Percentiles rank a stretch among this genome's conserved stretches.
Conservation (phyloP, 805 yeast genomes). For the Saturnispora diversa region DNA sequence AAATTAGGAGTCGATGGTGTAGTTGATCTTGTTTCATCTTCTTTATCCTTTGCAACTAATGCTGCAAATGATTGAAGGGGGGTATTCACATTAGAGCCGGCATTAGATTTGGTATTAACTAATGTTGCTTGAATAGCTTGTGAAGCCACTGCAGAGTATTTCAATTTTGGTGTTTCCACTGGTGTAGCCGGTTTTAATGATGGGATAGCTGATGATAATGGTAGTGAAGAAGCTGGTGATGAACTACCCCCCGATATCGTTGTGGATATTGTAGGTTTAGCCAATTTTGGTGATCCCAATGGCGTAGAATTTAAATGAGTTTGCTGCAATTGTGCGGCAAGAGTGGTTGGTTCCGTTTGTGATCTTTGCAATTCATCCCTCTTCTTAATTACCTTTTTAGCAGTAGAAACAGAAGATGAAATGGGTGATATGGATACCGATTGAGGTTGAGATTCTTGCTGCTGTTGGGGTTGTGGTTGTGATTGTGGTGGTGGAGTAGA, state of each 20-base stretch:
- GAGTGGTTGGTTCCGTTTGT: slow-evolving; percentile 5
- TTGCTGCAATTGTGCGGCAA: slow-evolving; percentile 15
- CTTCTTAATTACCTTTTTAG: slow-evolving; percentile 5
- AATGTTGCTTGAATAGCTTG: slow-evolving; percentile 3
- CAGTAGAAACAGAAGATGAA: not conserved
- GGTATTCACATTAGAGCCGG: not conserved
- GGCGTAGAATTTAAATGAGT: slow-evolving; percentile 26
- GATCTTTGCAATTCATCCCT: slow-evolving; percentile 6
- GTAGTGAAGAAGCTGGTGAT: not conserved
- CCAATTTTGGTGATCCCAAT: slow-evolving; percentile 11
- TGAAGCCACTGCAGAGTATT: slow-evolving; percentile 8
- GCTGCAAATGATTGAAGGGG: slow-evolving; percentile 2
- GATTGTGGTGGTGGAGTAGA: slow-evolving; percentile 5
- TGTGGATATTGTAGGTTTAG: not conserved
- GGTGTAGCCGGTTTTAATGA: slow-evolving; percentile 9
- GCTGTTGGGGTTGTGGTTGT: slow-evolving; percentile 13
- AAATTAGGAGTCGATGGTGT: slow-evolving; percentile 2
- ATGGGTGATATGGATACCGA: not conserved
- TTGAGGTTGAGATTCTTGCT: not conserved
- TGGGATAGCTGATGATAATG: not conserved
- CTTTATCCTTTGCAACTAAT: too few relatives aligned
- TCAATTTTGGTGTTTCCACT: slow-evolving; percentile 8
- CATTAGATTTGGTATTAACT: not conserved
- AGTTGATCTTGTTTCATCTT: not conserved
- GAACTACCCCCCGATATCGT: not conserved